phyloP scores from a whole-genome alignment of 2,329 filamentous ascomycete species.

The Fusarium domesticum region DNA sequence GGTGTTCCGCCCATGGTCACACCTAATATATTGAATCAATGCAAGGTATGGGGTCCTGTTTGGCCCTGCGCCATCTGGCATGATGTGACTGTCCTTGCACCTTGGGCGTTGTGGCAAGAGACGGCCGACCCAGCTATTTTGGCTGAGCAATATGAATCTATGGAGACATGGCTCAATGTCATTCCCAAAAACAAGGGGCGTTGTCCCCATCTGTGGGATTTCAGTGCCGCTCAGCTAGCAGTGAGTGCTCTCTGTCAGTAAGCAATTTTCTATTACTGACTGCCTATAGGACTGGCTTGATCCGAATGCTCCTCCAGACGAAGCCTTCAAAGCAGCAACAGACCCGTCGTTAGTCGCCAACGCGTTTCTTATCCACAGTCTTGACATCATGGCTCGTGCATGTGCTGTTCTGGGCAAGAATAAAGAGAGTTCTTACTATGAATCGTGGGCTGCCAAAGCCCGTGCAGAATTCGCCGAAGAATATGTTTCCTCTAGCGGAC shows the following conservation, averaged over 20 bases:
- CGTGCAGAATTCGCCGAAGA: slow-evolving; percentile 16
- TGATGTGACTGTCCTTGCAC: slow-evolving; percentile 41
- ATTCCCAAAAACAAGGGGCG: slow-evolving; percentile 34
- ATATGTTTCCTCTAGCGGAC: slow-evolving; percentile 23
- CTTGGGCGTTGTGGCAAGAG: slow-evolving; percentile 40
- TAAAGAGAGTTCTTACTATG: slow-evolving; percentile 10
- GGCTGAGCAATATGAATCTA: slow-evolving; percentile 38
- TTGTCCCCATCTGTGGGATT: slow-evolving; percentile 39
- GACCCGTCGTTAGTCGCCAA: slow-evolving; percentile 43
- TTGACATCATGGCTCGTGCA: slow-evolving; percentile 37
- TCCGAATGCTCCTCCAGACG: slow-evolving; percentile 41
- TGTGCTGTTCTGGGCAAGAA: slow-evolving; percentile 31
- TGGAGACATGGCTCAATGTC: slow-evolving; percentile 39
- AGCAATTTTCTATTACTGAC: not conserved
- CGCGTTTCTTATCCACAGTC: slow-evolving; percentile 45
- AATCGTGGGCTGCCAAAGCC: slow-evolving; percentile 10
- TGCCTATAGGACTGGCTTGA: slow-evolving; percentile 47
- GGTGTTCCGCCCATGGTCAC: slow-evolving; percentile 24
- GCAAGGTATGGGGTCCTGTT: slow-evolving; percentile 14
- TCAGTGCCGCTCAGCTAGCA: slow-evolving; percentile 15
- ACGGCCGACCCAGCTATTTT: slow-evolving; percentile 39
- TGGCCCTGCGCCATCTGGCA: slow-evolving; percentile 41
- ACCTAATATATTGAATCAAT: slow-evolving; percentile 11
- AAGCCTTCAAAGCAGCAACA: slow-evolving; percentile 40
- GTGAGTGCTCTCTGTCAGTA: slow-evolving; percentile 2